phyloP scores from a whole-genome alignment of 1,284 basidiomycete species.

The Melampsora larici-populina region DNA sequence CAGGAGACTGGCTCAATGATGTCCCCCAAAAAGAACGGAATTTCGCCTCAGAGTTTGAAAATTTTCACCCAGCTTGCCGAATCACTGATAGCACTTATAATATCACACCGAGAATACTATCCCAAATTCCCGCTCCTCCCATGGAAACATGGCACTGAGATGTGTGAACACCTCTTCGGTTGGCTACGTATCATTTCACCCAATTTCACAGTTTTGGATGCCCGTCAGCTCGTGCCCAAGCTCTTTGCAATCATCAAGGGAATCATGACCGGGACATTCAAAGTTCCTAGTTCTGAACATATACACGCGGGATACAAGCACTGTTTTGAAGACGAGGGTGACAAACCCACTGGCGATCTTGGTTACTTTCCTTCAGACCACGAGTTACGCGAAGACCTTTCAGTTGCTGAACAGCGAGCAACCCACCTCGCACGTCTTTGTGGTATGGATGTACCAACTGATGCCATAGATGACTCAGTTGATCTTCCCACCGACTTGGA shows the following conservation, averaged over 20 bases:
- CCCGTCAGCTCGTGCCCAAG: constrained; percentile 1
- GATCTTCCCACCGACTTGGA: too few relatives aligned
- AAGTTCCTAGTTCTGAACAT: constrained; percentile 3
- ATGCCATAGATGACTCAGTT: too few relatives aligned
- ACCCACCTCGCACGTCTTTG: too few relatives aligned
- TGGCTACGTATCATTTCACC: too few relatives aligned
- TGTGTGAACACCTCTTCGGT: not conserved
- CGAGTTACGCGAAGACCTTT: not conserved
- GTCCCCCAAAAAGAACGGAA: constrained; percentile 1
- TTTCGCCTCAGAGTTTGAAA: constrained; percentile 8
- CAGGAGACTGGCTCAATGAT: not conserved
- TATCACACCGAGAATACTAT: constrained; percentile 17
- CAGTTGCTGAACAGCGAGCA: not conserved
- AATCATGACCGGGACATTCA: constrained; percentile 5
- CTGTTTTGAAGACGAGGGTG: too few relatives aligned
- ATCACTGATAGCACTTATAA: not conserved
- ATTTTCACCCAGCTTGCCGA: not conserved
- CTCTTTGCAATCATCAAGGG: constrained; percentile 5
- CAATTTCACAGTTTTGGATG: too few relatives aligned
- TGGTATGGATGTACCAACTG: too few relatives aligned
- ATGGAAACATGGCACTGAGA: constrained; percentile 2
- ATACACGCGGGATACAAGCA: not conserved
- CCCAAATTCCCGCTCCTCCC: constrained; percentile 2
- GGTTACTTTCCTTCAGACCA: not conserved
- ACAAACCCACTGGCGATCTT: too few relatives aligned